Conservation (phyloP, 148 eudicot genomes). For the Nyssa sinensis region DNA sequence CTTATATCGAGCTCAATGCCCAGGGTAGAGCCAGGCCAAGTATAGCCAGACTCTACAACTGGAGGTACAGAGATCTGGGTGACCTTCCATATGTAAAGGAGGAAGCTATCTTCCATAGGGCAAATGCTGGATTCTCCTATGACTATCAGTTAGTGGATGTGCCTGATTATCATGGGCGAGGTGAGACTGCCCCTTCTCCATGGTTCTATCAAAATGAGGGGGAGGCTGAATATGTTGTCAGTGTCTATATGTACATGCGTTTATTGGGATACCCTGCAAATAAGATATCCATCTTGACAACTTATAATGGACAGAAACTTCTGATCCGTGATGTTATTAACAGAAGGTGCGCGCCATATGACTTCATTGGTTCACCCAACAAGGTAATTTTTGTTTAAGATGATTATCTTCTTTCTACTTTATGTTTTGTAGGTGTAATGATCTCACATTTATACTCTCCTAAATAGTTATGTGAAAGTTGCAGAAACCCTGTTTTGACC, state of each 20-base stretch:
- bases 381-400: constrained; percentile 47
- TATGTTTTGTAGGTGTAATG: not conserved
- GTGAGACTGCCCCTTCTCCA: constrained; percentile 96
- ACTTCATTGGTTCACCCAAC: constrained; percentile 78
- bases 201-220: constrained; percentile 99
- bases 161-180: constrained; percentile 88
- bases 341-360: constrained; percentile 76
- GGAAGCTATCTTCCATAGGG: constrained; percentile 64
- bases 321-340: constrained; percentile 92
- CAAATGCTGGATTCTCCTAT: constrained; percentile 87
- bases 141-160: constrained; percentile 96
- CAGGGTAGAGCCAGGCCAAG: constrained; percentile 99
- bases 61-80: constrained; percentile 96
- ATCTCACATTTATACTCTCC: not conserved
- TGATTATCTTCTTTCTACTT: not conserved
- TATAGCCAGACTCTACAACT: constrained; percentile 88
- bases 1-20: constrained; percentile 96
- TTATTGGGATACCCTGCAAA: constrained; percentile 91
- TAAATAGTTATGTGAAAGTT: not conserved
- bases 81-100: constrained; percentile 84
- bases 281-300: constrained; percentile 93
- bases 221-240: constrained; percentile 95
- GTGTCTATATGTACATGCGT: constrained; percentile 95
- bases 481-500: not conserved
- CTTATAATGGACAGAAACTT: constrained; percentile 96